Base-by-base conservation (phyloP, 2,329 filamentous ascomycete genomes). In the Sphaerulina musiva region DNA sequence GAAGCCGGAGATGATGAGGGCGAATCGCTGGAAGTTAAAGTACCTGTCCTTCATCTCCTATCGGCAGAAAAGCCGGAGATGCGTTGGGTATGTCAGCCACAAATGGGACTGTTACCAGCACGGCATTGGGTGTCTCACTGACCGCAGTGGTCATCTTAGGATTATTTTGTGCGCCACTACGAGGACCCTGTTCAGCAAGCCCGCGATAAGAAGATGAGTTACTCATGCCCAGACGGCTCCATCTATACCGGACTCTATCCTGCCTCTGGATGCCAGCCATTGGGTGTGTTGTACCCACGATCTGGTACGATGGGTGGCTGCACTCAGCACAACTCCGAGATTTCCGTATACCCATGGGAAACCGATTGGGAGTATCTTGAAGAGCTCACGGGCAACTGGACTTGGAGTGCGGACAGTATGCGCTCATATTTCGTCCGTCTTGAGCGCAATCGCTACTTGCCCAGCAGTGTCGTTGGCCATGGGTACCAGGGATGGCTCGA, bases 151-250 rank as follows among this genome's bases (percentile, higher is more conserved):
- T 38, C 6, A 38, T 38, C 6, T 7, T 9, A 38, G 34, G 78
- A 83, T 66, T 85, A 80, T 69, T 85, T 79, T 59, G 79, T 83
- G n/a, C 75, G 76, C 44, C 82, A 85, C 66, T 84, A 83, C 62
- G 71, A 74, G 7, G 75, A 84, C 56, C 69, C 79, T 43, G 66
- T 69, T 20, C 73, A 77, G 38, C 78, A 82, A 58, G 72, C 76
- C 20, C 72, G 73, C 48, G 80, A 85, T 64, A 78, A 71, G 61
- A 85, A 85, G 72, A 77, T 79, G 36, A 77, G 77, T 1, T 84
- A 82, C 63, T 64, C 74, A 7, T 79, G 78, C 0, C 70, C 76
- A 0, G 67, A 76, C 41, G 79, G 79, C 12, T 65, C 68, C 2
- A 67, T 76, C 31, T 83, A 83, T 62, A 78, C 75, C 12, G 81